Conservation (phyloP, 768 basidiomycete genomes). For the Nidularia pulvinata region DNA sequence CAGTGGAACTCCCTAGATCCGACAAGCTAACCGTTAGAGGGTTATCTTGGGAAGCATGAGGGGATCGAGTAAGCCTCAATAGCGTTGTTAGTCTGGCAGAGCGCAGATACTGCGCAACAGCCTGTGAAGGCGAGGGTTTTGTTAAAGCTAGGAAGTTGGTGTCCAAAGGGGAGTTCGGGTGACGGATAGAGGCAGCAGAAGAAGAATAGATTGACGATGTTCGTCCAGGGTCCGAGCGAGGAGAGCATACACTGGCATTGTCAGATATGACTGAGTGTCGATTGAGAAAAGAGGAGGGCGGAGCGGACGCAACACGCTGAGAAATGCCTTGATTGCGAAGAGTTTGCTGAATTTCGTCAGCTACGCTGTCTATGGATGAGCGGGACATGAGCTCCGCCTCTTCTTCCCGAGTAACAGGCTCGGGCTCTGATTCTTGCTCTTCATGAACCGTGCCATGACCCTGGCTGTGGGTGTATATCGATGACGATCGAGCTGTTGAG, state of each 20-base stretch:
- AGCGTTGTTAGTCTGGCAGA: slow-evolving; percentile 86
- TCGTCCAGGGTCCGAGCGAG: slow-evolving; percentile 52
- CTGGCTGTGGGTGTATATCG: slow-evolving; percentile 46
- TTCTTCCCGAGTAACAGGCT: slow-evolving; percentile 48
- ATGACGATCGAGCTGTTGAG: slow-evolving; percentile 40
- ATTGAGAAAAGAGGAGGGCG: slow-evolving; percentile 41
- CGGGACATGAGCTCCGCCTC: slow-evolving; percentile 69
- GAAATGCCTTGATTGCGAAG: slow-evolving; percentile 54
- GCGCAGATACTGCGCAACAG: slow-evolving; percentile 84
- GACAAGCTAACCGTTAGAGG: slow-evolving; percentile 90
- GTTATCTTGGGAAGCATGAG: slow-evolving; percentile 73
- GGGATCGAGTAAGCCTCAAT: slow-evolving; percentile 74
- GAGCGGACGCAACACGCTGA: slow-evolving; percentile 21
- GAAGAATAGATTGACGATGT: slow-evolving; percentile 51
- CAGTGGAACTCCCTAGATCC: slow-evolving; percentile 85
- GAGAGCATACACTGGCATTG: slow-evolving; percentile 50
- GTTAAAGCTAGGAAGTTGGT: slow-evolving; percentile 34
- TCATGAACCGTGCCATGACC: slow-evolving; percentile 48
- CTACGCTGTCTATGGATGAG: slow-evolving; percentile 89
- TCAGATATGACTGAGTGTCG: slow-evolving; percentile 60
- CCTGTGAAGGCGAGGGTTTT: slow-evolving; percentile 58
- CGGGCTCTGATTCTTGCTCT: slow-evolving; percentile 54
- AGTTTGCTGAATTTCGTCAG: slow-evolving; percentile 77
- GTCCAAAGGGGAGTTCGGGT: slow-evolving; percentile 48
- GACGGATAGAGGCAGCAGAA: slow-evolving; percentile 43